These are phyloP conservation scores for Catunica adiposa DNA, from an alignment of 2,329 filamentous ascomycete species.

Conservation along the genomic window DNA sequence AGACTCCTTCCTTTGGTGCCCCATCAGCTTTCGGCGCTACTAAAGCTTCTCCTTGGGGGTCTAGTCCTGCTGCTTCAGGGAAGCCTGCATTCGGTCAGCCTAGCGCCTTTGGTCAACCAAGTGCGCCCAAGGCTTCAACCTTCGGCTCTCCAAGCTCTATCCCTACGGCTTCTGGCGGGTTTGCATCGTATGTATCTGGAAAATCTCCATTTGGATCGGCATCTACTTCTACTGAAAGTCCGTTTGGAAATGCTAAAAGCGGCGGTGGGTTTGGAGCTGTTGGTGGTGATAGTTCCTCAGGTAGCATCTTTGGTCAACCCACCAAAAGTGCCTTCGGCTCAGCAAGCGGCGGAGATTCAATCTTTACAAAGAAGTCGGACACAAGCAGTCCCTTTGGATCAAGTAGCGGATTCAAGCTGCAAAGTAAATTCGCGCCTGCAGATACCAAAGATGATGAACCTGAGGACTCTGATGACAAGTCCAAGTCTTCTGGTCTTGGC, in stretches of 20 bases:
- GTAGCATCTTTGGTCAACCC: conserved; percentile 20
- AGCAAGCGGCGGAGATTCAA: conserved; percentile 17
- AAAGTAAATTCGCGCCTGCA: conserved; percentile 51
- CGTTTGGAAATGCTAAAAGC: conserved; percentile 20
- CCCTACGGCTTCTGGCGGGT: conserved; percentile 26
- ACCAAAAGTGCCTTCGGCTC: conserved; percentile 18
- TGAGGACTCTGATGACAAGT: conserved; percentile 18
- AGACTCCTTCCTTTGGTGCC: conserved; percentile 20
- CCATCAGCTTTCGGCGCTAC: conserved; percentile 16
- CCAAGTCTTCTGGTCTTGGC: conserved; percentile 20
- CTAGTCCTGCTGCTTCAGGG: conserved; percentile 15
- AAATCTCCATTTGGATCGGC: conserved; percentile 14
- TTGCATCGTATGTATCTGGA: conserved; percentile 37
- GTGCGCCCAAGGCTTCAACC: conserved; percentile 14
- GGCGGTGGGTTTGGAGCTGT: conserved; percentile 39
- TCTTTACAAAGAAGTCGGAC: conserved; percentile 20
- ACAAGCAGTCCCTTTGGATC: conserved; percentile 24
- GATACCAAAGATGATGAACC: conserved; percentile 28
- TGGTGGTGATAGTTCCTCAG: conserved; percentile 18
- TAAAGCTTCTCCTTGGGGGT: conserved; percentile 16
- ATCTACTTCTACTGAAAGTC: conserved; percentile 16
- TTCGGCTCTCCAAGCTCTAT: conserved; percentile 13
- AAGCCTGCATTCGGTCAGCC: conserved; percentile 28
- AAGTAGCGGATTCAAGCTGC: conserved; percentile 44
- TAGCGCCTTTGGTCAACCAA: conserved; percentile 31